Evolutionary conservation across 441 rosid species (phyloP).

Genomic region (Arabidopsis hybrid): DNA sequence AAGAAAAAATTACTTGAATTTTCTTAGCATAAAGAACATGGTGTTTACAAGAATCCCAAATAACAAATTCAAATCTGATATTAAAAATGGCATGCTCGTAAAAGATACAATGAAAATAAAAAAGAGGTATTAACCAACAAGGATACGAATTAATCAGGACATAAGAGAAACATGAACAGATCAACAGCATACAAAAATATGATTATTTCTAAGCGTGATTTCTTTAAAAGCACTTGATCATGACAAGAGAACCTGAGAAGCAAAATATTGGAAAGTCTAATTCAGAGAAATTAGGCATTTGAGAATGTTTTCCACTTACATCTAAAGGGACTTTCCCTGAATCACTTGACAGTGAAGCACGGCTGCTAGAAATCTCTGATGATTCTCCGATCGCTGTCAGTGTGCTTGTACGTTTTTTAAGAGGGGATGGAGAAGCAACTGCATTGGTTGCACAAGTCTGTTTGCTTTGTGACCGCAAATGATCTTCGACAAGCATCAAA

Average conservation of each 20-base stretch:
- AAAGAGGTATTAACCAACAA: slow-evolving; percentile 28
- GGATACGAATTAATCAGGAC: slow-evolving; percentile 7
- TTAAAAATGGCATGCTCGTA: slow-evolving; percentile 29
- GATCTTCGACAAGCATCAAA: slow-evolving; percentile 99
- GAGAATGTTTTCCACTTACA: slow-evolving; percentile 63
- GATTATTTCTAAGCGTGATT: background rate
- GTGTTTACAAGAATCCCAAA: slow-evolving; percentile 26
- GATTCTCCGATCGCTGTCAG: slow-evolving; percentile 57
- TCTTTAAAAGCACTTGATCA: slow-evolving; percentile 15
- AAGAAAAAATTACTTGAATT: slow-evolving; percentile 36
- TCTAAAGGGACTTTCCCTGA: slow-evolving; percentile 85
- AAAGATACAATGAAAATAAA: background rate
- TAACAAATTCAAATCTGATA: slow-evolving; percentile 23
- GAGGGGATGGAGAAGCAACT: slow-evolving; percentile 78
- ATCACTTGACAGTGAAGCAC: slow-evolving; percentile 64
- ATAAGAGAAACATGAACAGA: slow-evolving; percentile 8
- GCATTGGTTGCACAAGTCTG: slow-evolving; percentile 63
- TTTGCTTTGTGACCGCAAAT: slow-evolving; percentile 97
- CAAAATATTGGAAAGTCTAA: slow-evolving; percentile 5
- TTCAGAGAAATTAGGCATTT: slow-evolving; percentile 34
- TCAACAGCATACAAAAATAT: slow-evolving; percentile 9
- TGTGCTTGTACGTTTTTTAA: slow-evolving; percentile 58
- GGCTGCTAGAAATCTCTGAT: slow-evolving; percentile 67
- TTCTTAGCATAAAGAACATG: slow-evolving; percentile 18
- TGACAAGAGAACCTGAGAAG: slow-evolving; percentile 25